Conservation (phyloP, 805 yeast genomes). For the Candida xyloterini region DNA sequence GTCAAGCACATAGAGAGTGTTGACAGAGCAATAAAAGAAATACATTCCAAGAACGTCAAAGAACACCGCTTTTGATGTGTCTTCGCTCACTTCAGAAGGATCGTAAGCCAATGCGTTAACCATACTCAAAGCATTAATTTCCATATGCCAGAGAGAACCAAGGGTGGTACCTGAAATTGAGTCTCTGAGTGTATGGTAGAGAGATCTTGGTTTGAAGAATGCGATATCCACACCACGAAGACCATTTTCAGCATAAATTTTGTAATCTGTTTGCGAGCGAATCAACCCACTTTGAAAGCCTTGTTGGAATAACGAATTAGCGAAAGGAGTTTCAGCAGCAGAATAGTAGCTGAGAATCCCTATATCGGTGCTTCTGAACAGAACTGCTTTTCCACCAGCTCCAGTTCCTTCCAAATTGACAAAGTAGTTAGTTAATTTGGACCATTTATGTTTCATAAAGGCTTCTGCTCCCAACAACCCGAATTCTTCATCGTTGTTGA, state of each 20-base stretch:
- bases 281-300: constrained; percentile 75
- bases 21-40: constrained; percentile 53
- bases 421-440: constrained; percentile 55
- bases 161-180: constrained; percentile 59
- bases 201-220: constrained; percentile 77
- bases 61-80: constrained; percentile 50
- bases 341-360: constrained; percentile 60
- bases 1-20: constrained; percentile 49
- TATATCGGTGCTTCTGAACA: constrained; percentile 80
- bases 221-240: constrained; percentile 88
- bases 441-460: constrained; percentile 73
- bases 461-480: constrained; percentile 80
- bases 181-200: constrained; percentile 80
- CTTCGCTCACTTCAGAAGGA: constrained; percentile 32
- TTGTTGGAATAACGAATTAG: constrained; percentile 76
- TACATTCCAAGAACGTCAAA: constrained; percentile 61
- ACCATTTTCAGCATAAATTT: constrained; percentile 63
- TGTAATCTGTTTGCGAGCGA: constrained; percentile 82
- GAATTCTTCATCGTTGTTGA: constrained; percentile 88
- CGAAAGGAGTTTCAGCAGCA: constrained; percentile 67
- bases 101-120: constrained; percentile 42
- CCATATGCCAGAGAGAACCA: constrained; percentile 83
- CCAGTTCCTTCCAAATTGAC: constrained; percentile 92
- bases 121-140: constrained; percentile 64
- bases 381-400: constrained; percentile 78